A percentile compares a stretch with the other conserved stretches of the same genome.
phyloP scores from a whole-genome alignment of 164 flowering plant genomes.

The Chimonanthus praecox region DNA sequence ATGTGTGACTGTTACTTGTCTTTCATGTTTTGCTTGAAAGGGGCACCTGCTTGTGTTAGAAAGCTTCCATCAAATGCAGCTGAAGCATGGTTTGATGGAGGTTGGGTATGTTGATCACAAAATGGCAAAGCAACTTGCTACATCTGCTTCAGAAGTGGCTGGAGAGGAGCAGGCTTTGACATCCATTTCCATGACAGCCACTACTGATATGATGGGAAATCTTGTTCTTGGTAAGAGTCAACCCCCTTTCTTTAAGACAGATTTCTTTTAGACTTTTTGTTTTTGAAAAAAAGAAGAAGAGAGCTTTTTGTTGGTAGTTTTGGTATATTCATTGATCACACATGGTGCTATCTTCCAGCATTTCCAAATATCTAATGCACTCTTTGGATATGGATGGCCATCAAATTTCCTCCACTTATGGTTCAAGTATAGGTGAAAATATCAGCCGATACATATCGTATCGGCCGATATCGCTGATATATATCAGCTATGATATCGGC shows the following conservation, averaged over 20 bases:
- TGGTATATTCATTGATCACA: too few relatives aligned
- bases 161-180: conserved; percentile 32
- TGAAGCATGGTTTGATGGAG: conserved; percentile 95
- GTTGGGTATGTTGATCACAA: conserved; percentile 65
- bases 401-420: too few relatives aligned
- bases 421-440: too few relatives aligned
- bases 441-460: too few relatives aligned
- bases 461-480: too few relatives aligned
- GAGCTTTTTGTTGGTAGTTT: too few relatives aligned
- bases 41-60: conserved; percentile 83
- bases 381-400: too few relatives aligned
- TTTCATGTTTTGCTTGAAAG: conserved; percentile 22
- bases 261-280: too few relatives aligned
- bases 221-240: conserved; percentile 67
- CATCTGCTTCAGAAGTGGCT: conserved; percentile 20
- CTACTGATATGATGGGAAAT: conserved; percentile 62
- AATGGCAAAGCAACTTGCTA: conserved; percentile 11
- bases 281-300: too few relatives aligned
- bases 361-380: too few relatives aligned
- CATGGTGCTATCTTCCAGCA: too few relatives aligned
- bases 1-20: background rate
- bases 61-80: conserved; percentile 44
- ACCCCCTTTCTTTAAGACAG: background rate
- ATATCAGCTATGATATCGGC: too few relatives aligned
- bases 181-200: conserved; percentile 91